Evolutionary conservation across 495 filamentous ascomycete species (phyloP), one percentile per base, ranked within the genome.

Genomic region (Trichocladium antarcticum): DNA sequence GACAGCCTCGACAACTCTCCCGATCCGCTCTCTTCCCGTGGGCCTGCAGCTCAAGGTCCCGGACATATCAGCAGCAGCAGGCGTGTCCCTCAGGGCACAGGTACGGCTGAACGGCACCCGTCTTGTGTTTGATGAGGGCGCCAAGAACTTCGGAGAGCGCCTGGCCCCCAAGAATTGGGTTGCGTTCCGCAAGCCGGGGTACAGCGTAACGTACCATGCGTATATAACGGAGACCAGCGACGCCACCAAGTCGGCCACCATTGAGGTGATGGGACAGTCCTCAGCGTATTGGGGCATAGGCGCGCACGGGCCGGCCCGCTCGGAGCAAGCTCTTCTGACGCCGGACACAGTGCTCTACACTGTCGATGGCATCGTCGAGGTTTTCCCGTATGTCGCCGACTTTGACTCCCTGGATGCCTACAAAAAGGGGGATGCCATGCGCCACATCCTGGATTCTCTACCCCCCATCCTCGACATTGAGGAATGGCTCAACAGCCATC

Each of bases 391-490:
- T 39, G 51, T 61, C 19, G 39, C 55, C 7, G 57, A 67, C 20
- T 57, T 74, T 6, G 67, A 70, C 35, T 41, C 53, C 6, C 32
- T 74, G 20, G 17, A 42, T 5, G 49, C 60, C 1, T 3, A 20
- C 0, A 47, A 64, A 1, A 89, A 89, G 59, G 69, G 68, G 9
- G 48, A 57, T 1, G 65, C 70, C 7, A 76, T 94, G 34, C 51
- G 68, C n/a, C 60, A 67, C 27, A 56, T 94, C 2, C 65, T 95
- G 0, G 71, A 82, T 20, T 79, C 75, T 0, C 70, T 95, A 2
- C 90, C 90, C 0, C 66, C 68, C 17, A 74, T 95, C 6, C 49
- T 64, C 27, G 61, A 76, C 0, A 85, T 95, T 75, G 73, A 65
- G 45, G 44, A 59, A 0, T 92, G 76, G 56, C 67, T 95, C 16